Conservation (phyloP, 192 early-diverging fungal genomes). For the Coemansia sp. region DNA sequence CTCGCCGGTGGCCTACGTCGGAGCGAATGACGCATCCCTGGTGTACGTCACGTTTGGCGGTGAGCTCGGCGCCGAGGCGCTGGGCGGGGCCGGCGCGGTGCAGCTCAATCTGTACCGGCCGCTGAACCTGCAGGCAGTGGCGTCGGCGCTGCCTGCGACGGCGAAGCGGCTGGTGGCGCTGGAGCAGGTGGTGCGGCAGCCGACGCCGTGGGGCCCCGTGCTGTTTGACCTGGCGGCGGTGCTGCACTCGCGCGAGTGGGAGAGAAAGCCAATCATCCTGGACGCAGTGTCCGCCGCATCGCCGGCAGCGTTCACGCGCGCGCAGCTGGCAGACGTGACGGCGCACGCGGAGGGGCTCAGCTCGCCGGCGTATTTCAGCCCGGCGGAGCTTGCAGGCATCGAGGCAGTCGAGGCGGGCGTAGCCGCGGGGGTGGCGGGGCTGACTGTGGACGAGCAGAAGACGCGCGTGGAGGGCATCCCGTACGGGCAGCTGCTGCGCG, state of each 20-base stretch:
- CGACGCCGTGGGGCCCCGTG: slow-evolving; percentile 74
- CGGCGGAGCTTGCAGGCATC: slow-evolving; percentile 30
- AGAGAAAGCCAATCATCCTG: slow-evolving; percentile 33
- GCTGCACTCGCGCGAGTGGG: slow-evolving; percentile 61
- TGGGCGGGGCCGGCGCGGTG: slow-evolving; percentile 69
- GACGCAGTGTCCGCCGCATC: slow-evolving; percentile 33
- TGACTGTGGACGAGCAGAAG: slow-evolving; percentile 30
- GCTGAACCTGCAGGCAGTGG: slow-evolving; percentile 61
- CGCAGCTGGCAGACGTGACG: slow-evolving; percentile 22
- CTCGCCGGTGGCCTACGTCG: slow-evolving; percentile 22
- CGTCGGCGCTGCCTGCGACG: slow-evolving; percentile 59
- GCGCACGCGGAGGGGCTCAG: slow-evolving; percentile 13
- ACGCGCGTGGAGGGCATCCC: slow-evolving; percentile 64
- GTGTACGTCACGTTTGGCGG: slow-evolving; percentile 71
- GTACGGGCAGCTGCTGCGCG: slow-evolving; percentile 77
- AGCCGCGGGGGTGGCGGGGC: slow-evolving; percentile 15
- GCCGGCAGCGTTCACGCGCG: slow-evolving; percentile 16
- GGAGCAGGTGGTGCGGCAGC: slow-evolving; percentile 59
- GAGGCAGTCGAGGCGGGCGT: slow-evolving; percentile 9
- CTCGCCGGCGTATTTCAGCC: slow-evolving; percentile 43
- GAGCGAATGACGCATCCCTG: slow-evolving; percentile 54
- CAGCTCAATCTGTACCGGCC: slow-evolving; percentile 79
- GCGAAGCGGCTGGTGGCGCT: slow-evolving; percentile 63
- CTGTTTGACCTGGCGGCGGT: slow-evolving; percentile 81
- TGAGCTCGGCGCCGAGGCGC: neutral